Evolutionary conservation across 2,329 filamentous ascomycete species (phyloP).

Genomic region (Pseudogymnoascus verrucosus): DNA sequence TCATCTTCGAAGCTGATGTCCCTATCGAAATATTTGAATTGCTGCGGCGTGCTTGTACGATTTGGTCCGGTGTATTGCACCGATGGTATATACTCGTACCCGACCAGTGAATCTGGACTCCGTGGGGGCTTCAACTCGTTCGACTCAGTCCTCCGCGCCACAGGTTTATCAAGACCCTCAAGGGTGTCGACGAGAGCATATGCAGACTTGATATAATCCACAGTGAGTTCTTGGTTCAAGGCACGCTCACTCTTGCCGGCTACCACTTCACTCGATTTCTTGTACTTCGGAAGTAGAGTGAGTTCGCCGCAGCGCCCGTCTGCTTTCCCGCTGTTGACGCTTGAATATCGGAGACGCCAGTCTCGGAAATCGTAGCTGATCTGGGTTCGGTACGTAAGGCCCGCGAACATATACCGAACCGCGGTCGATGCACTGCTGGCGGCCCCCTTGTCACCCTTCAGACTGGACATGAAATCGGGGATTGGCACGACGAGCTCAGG

Average conservation of each 20-base stretch:
- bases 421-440: conserved; percentile 11
- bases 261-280: neutral
- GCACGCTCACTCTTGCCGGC: neutral
- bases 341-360: conserved; percentile 22
- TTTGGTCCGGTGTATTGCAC: neutral
- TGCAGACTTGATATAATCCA: neutral
- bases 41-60: neutral
- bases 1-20: neutral
- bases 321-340: conserved; percentile 25
- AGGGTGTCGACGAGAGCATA: neutral
- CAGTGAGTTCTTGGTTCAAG: neutral
- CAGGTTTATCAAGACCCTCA: neutral
- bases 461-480: conserved; percentile 16
- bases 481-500: conserved; percentile 23
- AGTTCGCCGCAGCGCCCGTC: conserved; percentile 16
- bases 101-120: neutral
- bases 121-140: neutral
- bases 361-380: conserved; percentile 18
- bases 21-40: neutral
- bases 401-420: conserved; percentile 27
- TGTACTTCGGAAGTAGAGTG: neutral
- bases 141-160: neutral
- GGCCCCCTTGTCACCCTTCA: neutral
- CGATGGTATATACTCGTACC: neutral
- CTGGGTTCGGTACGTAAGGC: conserved; percentile 22